Percentiles rank a stretch among this genome's conserved stretches.
Conservation (phyloP, 345 rosid genomes). For the sweet orange (Citrus sinensis) region DVS_A1.0 CM039168.1:22953001-22953500, state of each 20-base stretch:
- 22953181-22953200: slow-evolving; percentile 97
- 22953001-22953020: slow-evolving; percentile 90
- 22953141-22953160: slow-evolving; percentile 89
- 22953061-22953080: neutral
- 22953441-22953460: slow-evolving; percentile 37
- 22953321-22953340: slow-evolving; percentile 54
- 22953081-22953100: neutral
- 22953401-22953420: slow-evolving; percentile 23
- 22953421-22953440: slow-evolving; percentile 35
- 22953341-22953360: slow-evolving; percentile 30
- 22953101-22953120: slow-evolving; percentile 29
- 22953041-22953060: slow-evolving; percentile 11
- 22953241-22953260: slow-evolving; percentile 71
- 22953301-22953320: slow-evolving; percentile 55
- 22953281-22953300: slow-evolving; percentile 47
- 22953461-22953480: slow-evolving; percentile 56
- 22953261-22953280: slow-evolving; percentile 68
- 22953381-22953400: slow-evolving; percentile 42
- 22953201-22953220: slow-evolving; percentile 74
- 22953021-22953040: slow-evolving; percentile 65
- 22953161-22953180: slow-evolving; percentile 95
- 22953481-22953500: slow-evolving; percentile 27
- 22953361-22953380: slow-evolving; percentile 46
- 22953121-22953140: slow-evolving; percentile 76
- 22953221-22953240: slow-evolving; percentile 78